phyloP scores from a whole-genome alignment of 2,329 filamentous ascomycete genomes.

The Thielaviopsis punctulata region DNA sequence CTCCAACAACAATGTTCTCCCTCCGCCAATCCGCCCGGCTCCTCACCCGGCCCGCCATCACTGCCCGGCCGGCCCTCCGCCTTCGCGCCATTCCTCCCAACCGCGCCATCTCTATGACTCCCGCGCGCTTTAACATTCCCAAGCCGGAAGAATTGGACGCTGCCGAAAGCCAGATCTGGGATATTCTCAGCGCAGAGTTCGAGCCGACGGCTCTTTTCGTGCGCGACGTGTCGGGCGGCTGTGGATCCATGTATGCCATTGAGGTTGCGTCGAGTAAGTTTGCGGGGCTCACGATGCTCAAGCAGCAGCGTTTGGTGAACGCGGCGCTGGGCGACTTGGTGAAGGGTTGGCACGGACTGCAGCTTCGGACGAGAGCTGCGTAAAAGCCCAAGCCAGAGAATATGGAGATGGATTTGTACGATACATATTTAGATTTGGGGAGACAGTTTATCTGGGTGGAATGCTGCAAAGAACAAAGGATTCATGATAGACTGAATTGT shows the following conservation, averaged over 20 bases:
- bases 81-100: constrained; percentile 7
- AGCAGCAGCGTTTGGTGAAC: constrained; percentile 73
- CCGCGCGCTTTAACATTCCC: constrained; percentile 19
- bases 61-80: not conserved
- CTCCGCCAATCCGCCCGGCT: constrained; percentile 4
- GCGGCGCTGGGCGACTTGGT: constrained; percentile 55
- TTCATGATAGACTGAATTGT: too few species aligned
- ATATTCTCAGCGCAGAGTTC: constrained; percentile 32
- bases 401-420: not conserved
- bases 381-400: constrained; percentile 11
- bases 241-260: constrained; percentile 76
- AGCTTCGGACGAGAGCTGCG: constrained; percentile 52
- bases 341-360: constrained; percentile 68
- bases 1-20: not conserved
- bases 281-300: constrained; percentile 51
- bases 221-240: constrained; percentile 67
- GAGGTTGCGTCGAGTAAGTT: constrained; percentile 59
- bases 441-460: not conserved
- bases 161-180: constrained; percentile 42
- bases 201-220: constrained; percentile 40
- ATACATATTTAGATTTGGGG: not conserved
- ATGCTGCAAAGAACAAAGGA: too few species aligned
- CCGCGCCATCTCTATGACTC: constrained; percentile 16
- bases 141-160: constrained; percentile 35
- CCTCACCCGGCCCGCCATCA: constrained; percentile 1